phyloP scores from a whole-genome alignment of 2,329 filamentous ascomycete species.

The Mycosphaerella sp. region DNA sequence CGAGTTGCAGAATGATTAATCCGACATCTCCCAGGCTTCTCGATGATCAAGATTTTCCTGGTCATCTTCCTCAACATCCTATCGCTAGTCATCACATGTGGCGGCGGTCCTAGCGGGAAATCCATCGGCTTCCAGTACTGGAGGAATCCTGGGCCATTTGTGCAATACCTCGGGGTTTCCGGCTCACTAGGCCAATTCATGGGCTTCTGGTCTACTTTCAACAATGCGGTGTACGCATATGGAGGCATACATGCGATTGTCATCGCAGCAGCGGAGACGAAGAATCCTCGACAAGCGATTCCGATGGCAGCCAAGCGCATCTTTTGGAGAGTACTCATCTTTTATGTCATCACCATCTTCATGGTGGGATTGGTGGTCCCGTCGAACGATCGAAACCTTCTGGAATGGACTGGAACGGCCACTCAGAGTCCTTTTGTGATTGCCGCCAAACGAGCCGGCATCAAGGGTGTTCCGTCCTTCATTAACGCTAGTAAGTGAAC shows the following conservation, averaged over 20 bases:
- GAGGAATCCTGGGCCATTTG: slow-evolving; percentile 19
- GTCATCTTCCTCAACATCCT: slow-evolving; percentile 23
- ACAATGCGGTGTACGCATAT: slow-evolving; percentile 40
- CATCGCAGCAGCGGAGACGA: slow-evolving; percentile 48
- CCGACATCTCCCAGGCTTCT: background rate
- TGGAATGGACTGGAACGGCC: slow-evolving; percentile 27
- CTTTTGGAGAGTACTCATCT: slow-evolving; percentile 29
- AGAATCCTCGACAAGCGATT: slow-evolving; percentile 43
- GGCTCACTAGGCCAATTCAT: slow-evolving; percentile 17
- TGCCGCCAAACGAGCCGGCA: slow-evolving; percentile 54
- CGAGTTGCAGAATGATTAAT: too few relatives aligned
- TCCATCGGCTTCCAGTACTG: slow-evolving; percentile 20
- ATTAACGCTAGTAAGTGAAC: slow-evolving; percentile 50
- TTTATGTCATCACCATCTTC: slow-evolving; percentile 23
- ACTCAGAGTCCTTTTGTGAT: slow-evolving; percentile 57
- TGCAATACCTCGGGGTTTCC: slow-evolving; percentile 14
- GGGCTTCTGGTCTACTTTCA: slow-evolving; percentile 18
- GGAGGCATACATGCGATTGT: slow-evolving; percentile 55
- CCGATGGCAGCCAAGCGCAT: slow-evolving; percentile 30
- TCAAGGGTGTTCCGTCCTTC: slow-evolving; percentile 54
- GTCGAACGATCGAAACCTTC: slow-evolving; percentile 28
- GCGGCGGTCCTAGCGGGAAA: slow-evolving; percentile 16
- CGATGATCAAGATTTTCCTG: slow-evolving; percentile 20
- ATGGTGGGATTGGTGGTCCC: slow-evolving; percentile 29
- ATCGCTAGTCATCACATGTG: slow-evolving; percentile 19